A percentile compares a stretch with the other conserved stretches of the same genome.
Evolutionary conservation across 805 yeast species (phyloP).

Genomic region (Candida manassasensis): DNA sequence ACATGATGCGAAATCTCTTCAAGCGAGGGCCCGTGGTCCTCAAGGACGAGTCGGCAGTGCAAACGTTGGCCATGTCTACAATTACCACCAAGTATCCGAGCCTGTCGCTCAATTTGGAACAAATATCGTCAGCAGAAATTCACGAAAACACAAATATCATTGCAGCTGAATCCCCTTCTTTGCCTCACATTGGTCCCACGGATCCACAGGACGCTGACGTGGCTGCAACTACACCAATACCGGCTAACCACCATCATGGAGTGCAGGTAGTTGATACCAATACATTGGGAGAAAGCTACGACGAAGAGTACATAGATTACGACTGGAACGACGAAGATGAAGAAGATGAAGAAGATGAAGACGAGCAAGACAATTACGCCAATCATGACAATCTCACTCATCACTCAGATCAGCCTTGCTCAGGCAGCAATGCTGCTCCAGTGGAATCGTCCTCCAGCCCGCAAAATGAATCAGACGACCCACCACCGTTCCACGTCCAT

Average conservation of each 20-base stretch:
- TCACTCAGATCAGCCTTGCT: background rate
- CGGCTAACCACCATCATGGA: background rate
- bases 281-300: conserved; percentile 1
- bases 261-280: background rate
- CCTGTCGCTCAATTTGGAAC: too few relatives aligned
- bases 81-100: too few relatives aligned
- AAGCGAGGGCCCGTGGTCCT: background rate
- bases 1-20: background rate
- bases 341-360: conserved; percentile 9
- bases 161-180: too few relatives aligned
- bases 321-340: conserved; percentile 6
- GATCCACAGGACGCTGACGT: background rate
- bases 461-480: conserved; percentile 13
- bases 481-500: conserved; percentile 42
- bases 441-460: background rate
- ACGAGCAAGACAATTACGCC: background rate
- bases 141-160: too few relatives aligned
- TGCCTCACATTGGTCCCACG: too few relatives aligned
- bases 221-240: background rate
- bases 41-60: background rate
- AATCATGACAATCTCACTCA: too few relatives aligned
- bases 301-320: conserved; percentile 5
- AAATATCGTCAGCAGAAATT: too few relatives aligned
- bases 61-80: background rate
- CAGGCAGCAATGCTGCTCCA: background rate